phyloP scores from a whole-genome alignment of 768 basidiomycete genomes.

The Termitomyces sp. region DNA sequence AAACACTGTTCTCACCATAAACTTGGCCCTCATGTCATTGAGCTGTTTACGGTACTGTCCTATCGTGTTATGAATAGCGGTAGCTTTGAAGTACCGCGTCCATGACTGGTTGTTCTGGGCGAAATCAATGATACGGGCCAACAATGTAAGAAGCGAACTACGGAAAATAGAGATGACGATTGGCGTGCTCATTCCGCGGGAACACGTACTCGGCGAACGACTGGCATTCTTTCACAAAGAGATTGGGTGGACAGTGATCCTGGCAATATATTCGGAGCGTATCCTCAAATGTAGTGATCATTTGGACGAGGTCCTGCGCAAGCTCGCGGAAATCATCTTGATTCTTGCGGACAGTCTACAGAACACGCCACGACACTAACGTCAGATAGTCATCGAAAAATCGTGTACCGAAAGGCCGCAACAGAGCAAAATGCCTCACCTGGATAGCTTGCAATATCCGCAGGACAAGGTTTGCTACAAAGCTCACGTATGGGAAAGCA shows the following conservation, averaged over 20 bases:
- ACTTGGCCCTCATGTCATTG: constrained; percentile 2
- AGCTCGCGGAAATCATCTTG: constrained; percentile 7
- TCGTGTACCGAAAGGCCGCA: neutral
- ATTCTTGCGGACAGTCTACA: constrained; percentile 1
- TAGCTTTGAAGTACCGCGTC: constrained; percentile 1
- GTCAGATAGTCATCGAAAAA: neutral
- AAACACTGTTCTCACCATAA: neutral
- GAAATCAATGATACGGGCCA: neutral
- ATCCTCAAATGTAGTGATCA: constrained; percentile 1
- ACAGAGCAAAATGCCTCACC: neutral
- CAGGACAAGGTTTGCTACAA: constrained; percentile 5
- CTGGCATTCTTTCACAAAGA: constrained; percentile 1
- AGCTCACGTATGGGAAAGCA: constrained; percentile 1
- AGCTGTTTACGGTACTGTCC: constrained; percentile 3
- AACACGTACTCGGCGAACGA: constrained; percentile 3
- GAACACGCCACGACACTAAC: neutral
- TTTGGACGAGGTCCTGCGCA: constrained; percentile 3
- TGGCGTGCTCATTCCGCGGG: neutral
- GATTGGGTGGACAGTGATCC: neutral
- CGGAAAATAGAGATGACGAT: neutral
- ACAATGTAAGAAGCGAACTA: constrained; percentile 3
- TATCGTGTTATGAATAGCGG: neutral
- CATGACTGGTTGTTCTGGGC: constrained; percentile 1
- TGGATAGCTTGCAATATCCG: constrained; percentile 6
- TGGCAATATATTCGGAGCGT: neutral